Conservation (phyloP, 495 filamentous ascomycete genomes). For the Penicillium flavigenum region DNA sequence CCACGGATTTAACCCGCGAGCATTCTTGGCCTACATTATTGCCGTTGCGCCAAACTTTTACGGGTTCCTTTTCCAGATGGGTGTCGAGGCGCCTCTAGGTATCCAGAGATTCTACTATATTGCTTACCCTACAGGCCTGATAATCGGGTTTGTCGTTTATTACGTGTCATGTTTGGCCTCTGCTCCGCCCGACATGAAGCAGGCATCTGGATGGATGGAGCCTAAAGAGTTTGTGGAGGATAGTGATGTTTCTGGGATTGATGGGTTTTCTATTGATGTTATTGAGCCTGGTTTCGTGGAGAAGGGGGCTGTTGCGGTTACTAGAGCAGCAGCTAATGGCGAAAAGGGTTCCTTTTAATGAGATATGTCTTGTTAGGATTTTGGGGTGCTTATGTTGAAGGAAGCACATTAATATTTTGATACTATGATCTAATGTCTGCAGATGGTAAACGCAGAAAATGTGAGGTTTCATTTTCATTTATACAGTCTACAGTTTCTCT, state of each 20-base stretch:
- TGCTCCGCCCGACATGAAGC: slow-evolving; percentile 21
- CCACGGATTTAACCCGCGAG: slow-evolving; percentile 28
- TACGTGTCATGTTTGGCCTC: slow-evolving; percentile 17
- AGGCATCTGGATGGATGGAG: slow-evolving; percentile 33
- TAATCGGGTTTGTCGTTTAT: slow-evolving; percentile 31
- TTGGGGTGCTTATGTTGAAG: neutral
- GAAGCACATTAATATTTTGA: neutral
- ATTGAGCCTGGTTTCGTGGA: neutral
- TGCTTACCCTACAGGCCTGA: slow-evolving; percentile 33
- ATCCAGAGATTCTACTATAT: slow-evolving; percentile 38
- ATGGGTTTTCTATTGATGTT: neutral
- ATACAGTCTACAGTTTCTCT: too few relatives aligned
- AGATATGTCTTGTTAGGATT: neutral
- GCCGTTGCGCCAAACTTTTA: slow-evolving; percentile 36
- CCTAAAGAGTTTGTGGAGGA: slow-evolving; percentile 36
- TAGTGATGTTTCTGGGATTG: slow-evolving; percentile 11
- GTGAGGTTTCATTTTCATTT: neutral
- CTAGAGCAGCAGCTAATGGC: neutral
- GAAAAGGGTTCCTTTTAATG: slow-evolving; percentile 1
- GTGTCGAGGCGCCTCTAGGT: slow-evolving; percentile 31
- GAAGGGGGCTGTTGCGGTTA: neutral
- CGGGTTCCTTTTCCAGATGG: slow-evolving; percentile 40
- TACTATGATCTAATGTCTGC: neutral
- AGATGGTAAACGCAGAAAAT: neutral
- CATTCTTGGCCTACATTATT: slow-evolving; percentile 29